Evolutionary conservation across 768 basidiomycete genomes (phyloP).

Genomic region (Melanogaster broomeanus): DNA sequence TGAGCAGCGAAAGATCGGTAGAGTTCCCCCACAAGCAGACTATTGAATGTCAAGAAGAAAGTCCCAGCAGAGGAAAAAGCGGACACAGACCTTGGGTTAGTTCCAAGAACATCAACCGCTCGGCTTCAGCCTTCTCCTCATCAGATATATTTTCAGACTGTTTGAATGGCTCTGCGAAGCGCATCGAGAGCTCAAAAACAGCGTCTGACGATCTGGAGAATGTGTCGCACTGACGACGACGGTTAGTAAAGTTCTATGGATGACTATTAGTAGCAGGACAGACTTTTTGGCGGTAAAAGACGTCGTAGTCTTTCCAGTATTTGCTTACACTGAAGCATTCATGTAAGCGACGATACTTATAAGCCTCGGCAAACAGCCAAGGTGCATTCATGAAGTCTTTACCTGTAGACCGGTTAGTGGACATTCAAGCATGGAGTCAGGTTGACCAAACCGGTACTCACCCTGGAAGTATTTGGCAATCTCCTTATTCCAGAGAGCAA

Average conservation of each 20-base stretch:
- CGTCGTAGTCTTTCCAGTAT: conserved; percentile 89
- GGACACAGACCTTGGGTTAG: conserved; percentile 74
- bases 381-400: conserved; percentile 96
- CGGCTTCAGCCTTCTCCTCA: conserved; percentile 62
- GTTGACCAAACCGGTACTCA: conserved; percentile 35
- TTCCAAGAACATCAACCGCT: conserved; percentile 87
- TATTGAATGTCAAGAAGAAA: conserved; percentile 27
- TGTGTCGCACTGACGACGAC: conserved; percentile 72
- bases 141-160: conserved; percentile 53
- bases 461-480: conserved; percentile 94
- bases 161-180: conserved; percentile 85
- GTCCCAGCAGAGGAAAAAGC: not conserved
- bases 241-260: conserved; percentile 5
- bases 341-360: conserved; percentile 88
- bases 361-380: conserved; percentile 95
- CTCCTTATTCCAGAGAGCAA: conserved; percentile 96
- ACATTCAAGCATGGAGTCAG: not conserved
- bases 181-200: conserved; percentile 90
- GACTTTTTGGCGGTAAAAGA: conserved; percentile 93
- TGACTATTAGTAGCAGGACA: conserved; percentile 1
- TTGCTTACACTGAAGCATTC: conserved; percentile 93
- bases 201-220: conserved; percentile 91
- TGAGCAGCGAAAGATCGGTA: conserved; percentile 90
- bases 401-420: conserved; percentile 39
- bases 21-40: conserved; percentile 98